phyloP scores from a whole-genome alignment of 352 stramenopile species.

The Salisapilia sapeloensis region DNA sequence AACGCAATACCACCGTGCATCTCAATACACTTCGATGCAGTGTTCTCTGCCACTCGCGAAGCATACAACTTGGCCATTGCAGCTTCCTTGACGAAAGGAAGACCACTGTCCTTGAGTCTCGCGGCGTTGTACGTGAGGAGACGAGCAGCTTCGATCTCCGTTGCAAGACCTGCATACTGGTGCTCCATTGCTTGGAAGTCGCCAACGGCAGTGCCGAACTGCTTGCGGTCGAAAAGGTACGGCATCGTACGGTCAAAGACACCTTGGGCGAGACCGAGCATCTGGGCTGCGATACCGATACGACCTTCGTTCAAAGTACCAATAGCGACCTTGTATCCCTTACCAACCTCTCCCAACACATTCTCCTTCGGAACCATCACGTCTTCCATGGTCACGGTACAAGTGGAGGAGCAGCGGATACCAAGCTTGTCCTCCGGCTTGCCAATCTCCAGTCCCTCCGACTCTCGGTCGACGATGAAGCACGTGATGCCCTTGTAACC shows the following conservation, averaged over 20 bases:
- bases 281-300: conserved; percentile 96
- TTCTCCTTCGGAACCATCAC: conserved; percentile 88
- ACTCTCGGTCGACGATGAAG: conserved; percentile 93
- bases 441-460: conserved; percentile 86
- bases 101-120: conserved; percentile 85
- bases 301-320: conserved; percentile 91
- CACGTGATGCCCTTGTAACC: conserved; percentile 97
- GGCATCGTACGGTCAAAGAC: conserved; percentile 91
- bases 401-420: conserved; percentile 92
- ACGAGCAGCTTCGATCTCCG: conserved; percentile 88
- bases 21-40: conserved; percentile 93
- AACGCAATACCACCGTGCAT: conserved; percentile 92
- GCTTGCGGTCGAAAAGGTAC: conserved; percentile 92
- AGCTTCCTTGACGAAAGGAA: conserved; percentile 94
- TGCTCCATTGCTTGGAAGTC: conserved; percentile 95
- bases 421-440: conserved; percentile 94
- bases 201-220: conserved; percentile 90
- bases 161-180: conserved; percentile 89
- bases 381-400: conserved; percentile 87
- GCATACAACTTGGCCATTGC: conserved; percentile 94
- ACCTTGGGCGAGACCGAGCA: conserved; percentile 92
- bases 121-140: conserved; percentile 91
- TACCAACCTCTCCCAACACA: conserved; percentile 87
- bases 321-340: conserved; percentile 96
- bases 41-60: conserved; percentile 89